These are phyloP conservation scores for Sindora glabra DNA, from an alignment of 306 rosid species.

Conservation along the genomic window DNA sequence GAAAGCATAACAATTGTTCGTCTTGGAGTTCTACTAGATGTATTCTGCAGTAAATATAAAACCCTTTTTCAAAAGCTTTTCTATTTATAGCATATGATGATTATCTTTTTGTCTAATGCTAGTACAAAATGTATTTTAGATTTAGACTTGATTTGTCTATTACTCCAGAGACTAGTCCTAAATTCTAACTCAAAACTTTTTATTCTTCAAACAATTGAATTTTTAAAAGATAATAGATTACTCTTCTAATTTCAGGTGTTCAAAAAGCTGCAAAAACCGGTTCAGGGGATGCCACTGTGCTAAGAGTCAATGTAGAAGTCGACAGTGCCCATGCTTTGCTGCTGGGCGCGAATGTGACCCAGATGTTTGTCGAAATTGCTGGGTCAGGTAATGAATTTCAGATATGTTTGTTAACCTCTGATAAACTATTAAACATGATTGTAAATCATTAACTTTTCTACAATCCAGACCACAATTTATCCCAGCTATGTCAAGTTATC, in stretches of 20 bases:
- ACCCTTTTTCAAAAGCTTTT: neutral
- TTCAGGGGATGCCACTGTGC: conserved; percentile 86
- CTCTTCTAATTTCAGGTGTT: conserved; percentile 48
- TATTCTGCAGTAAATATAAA: neutral
- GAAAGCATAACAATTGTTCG: neutral
- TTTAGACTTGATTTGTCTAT: conserved; percentile 7
- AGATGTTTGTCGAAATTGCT: conserved; percentile 89
- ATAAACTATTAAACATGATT: too few relatives aligned
- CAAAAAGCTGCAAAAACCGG: conserved; percentile 67
- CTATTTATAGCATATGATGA: neutral
- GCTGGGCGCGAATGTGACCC: conserved; percentile 90
- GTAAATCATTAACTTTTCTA: too few relatives aligned
- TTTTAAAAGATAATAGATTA: neutral
- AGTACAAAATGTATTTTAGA: conserved; percentile 1
- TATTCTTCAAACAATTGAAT: conserved; percentile 13
- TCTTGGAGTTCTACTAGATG: neutral
- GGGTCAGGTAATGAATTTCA: conserved; percentile 61
- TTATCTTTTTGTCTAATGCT: neutral
- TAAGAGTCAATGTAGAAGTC: conserved; percentile 81
- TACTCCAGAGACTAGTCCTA: neutral
- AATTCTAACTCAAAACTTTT: neutral
- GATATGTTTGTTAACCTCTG: neutral
- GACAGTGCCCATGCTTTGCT: conserved; percentile 92
- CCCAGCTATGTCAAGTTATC: too few relatives aligned
- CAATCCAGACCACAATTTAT: too few relatives aligned